Evolutionary conservation across 257 asterid genomes (phyloP).

Genomic region (Primulina eburnea): DNA sequence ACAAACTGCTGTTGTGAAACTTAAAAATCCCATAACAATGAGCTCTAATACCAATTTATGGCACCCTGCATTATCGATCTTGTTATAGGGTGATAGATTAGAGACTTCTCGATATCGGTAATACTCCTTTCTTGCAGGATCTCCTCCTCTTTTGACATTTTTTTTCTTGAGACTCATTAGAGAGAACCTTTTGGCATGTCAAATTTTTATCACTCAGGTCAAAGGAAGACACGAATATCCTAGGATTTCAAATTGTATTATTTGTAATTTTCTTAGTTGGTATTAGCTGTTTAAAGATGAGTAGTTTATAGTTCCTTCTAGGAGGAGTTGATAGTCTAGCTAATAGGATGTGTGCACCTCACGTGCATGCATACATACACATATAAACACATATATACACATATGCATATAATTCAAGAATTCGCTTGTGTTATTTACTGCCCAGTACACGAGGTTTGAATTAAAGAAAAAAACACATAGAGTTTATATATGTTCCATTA

Average conservation of each 20-base stretch:
- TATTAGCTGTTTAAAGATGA: background rate
- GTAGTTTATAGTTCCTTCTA: no score
- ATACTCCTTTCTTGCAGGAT: background rate
- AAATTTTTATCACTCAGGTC: no score
- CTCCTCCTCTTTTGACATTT: background rate
- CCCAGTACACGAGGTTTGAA: background rate
- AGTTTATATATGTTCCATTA: background rate
- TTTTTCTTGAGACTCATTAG: background rate
- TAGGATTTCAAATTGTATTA: background rate
- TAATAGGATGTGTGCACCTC: background rate
- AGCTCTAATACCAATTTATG: background rate
- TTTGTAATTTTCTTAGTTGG: background rate
- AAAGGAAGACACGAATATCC: no score
- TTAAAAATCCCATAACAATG: background rate
- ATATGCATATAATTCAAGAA: background rate
- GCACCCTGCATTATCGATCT: background rate
- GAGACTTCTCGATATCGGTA: no score
- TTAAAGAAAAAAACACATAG: background rate
- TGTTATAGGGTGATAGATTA: background rate
- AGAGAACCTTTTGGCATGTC: background rate
- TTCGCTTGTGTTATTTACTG: background rate
- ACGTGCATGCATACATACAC: no score
- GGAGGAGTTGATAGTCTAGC: background rate
- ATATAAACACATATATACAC: no score
- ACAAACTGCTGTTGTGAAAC: background rate